phyloP scores from a whole-genome alignment of 768 basidiomycete genomes.

The Royoungia palumana region DNA sequence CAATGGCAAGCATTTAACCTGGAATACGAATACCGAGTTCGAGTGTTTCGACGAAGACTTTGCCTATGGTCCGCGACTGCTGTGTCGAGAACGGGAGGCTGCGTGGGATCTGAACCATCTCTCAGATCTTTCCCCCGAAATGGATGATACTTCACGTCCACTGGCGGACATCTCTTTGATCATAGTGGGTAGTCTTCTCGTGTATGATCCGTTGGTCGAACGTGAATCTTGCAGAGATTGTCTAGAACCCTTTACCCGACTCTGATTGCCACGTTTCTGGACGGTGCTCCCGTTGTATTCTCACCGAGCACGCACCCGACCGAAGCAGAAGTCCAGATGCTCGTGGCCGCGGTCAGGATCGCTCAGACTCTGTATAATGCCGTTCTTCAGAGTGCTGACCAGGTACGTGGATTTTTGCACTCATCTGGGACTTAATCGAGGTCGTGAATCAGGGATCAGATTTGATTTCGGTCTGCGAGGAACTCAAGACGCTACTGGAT shows the following conservation, averaged over 20 bases:
- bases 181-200: slow-evolving; percentile 21
- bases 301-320: slow-evolving; percentile 57
- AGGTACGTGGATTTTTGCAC: slow-evolving; percentile 21
- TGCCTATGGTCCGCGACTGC: slow-evolving; percentile 21
- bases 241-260: slow-evolving; percentile 74
- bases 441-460: slow-evolving; percentile 22
- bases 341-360: slow-evolving; percentile 57
- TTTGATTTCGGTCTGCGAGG: slow-evolving; percentile 35
- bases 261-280: slow-evolving; percentile 80
- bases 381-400: slow-evolving; percentile 46
- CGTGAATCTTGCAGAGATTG: slow-evolving; percentile 48
- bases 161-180: slow-evolving; percentile 21
- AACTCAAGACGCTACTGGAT: slow-evolving; percentile 57
- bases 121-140: slow-evolving; percentile 19
- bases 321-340: slow-evolving; percentile 58
- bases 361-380: slow-evolving; percentile 56
- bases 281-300: slow-evolving; percentile 82
- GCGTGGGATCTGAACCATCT: slow-evolving; percentile 37
- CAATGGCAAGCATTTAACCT: slow-evolving; percentile 20
- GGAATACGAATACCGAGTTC: slow-evolving; percentile 24
- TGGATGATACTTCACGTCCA: slow-evolving; percentile 12
- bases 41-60: slow-evolving; percentile 32
- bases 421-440: slow-evolving; percentile 2
- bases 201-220: slow-evolving; percentile 13
- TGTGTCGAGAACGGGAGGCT: slow-evolving; percentile 9